These are phyloP conservation scores for Olyra latifolia DNA, from an alignment of 176 grass and related monocot species.

Conservation along the genomic window DNA sequence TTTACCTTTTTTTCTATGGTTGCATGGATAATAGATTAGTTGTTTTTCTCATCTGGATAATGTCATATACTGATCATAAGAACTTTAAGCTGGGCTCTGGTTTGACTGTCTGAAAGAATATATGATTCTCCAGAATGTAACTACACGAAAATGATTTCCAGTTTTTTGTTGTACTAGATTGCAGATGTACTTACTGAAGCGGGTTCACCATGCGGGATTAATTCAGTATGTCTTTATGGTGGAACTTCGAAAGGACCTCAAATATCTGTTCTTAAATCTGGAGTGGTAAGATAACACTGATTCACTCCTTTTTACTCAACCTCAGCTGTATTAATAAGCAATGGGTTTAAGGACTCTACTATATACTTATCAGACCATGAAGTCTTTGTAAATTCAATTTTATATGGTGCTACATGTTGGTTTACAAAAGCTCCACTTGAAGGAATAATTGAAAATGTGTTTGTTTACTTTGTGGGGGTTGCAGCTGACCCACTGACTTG, in stretches of 20 bases:
- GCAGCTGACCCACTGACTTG: not conserved
- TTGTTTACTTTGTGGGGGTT: not conserved
- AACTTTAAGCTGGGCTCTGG: not conserved
- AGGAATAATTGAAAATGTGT: not conserved
- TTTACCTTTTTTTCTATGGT: not conserved
- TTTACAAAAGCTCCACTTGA: not conserved
- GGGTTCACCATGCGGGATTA: constrained; percentile 72
- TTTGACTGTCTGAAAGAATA: not conserved
- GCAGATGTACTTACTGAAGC: constrained; percentile 84
- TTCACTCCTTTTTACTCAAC: not conserved
- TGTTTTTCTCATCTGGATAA: not conserved
- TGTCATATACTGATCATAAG: constrained; percentile 16
- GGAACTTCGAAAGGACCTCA: constrained; percentile 95
- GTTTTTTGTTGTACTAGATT: constrained; percentile 59
- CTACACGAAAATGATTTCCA: constrained; percentile 9
- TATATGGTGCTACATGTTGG: not conserved
- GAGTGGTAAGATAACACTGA: constrained; percentile 73
- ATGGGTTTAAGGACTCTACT: not conserved
- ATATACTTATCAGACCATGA: constrained; percentile 9
- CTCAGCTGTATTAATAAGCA: not conserved
- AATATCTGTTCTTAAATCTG: constrained; percentile 89
- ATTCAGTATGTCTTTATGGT: constrained; percentile 90
- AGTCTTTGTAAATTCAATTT: not conserved
- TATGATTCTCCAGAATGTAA: not conserved
- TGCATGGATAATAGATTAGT: constrained; percentile 1